These are phyloP conservation scores for Cercophora samala DNA, from an alignment of 495 filamentous ascomycete genomes.

Conservation along the genomic window DNA sequence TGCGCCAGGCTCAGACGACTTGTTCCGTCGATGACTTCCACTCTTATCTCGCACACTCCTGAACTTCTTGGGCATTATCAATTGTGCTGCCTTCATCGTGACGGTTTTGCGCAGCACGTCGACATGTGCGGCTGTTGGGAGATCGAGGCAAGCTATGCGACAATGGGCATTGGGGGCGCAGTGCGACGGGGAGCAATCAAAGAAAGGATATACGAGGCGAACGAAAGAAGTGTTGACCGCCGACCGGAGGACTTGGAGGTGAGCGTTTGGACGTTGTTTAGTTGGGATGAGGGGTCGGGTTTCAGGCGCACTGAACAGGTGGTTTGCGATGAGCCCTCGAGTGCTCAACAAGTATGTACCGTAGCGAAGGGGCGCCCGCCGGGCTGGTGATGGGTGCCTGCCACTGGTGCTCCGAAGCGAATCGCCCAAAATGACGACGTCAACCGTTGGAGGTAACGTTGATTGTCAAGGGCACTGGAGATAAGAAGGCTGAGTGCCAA, in stretches of 20 bases:
- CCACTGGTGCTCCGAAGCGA: background rate
- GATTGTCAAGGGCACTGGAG: background rate
- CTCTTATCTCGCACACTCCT: slow-evolving; percentile 71
- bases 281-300: slow-evolving; percentile 9
- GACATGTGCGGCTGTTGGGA: background rate
- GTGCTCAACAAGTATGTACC: no score
- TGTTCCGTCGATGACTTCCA: slow-evolving; percentile 47
- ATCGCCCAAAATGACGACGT: background rate
- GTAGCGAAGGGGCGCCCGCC: background rate
- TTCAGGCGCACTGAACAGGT: slow-evolving; percentile 1
- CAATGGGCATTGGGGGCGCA: background rate
- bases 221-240: background rate
- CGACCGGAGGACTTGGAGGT: background rate
- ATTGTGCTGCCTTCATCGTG: slow-evolving; percentile 27
- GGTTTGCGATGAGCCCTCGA: background rate
- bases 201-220: background rate
- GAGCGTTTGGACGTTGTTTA: background rate
- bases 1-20: slow-evolving; percentile 45
- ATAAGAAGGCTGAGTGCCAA: background rate
- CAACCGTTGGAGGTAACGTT: background rate
- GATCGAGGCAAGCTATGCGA: background rate
- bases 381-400: background rate
- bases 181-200: background rate
- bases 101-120: slow-evolving; percentile 20
- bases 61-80: slow-evolving; percentile 48